Conservation (phyloP, 345 rosid species). For the Arabidopsis suecica region DNA sequence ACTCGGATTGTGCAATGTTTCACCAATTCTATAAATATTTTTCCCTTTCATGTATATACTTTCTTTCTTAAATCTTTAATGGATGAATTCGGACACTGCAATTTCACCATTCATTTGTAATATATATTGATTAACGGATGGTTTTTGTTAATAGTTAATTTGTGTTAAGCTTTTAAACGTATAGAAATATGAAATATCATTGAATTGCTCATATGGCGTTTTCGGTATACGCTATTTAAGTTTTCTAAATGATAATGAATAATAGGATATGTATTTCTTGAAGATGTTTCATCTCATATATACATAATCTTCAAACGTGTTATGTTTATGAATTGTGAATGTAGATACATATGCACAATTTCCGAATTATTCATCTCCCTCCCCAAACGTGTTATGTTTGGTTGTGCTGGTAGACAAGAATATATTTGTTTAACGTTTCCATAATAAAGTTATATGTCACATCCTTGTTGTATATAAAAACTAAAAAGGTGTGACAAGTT, state of each 20-base stretch:
- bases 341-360: neutral
- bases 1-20: conserved; percentile 15
- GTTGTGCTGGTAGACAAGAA: neutral
- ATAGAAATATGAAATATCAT: neutral
- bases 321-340: neutral
- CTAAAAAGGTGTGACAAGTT: neutral
- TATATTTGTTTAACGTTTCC: neutral
- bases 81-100: neutral
- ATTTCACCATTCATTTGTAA: neutral
- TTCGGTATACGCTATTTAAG: neutral
- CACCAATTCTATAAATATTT: neutral
- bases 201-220: neutral
- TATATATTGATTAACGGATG: neutral
- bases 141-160: neutral
- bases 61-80: neutral
- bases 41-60: neutral
- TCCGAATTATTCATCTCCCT: neutral
- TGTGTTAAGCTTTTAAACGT: neutral
- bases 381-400: conserved; percentile 13
- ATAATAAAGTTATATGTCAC: neutral
- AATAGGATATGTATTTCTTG: neutral
- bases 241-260: neutral
- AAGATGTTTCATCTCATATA: neutral
- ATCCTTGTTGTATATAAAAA: neutral
- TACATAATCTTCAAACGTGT: neutral